Evolutionary conservation across 106 monocot genomes (phyloP), one percentile per base, ranked within the genome.

Genomic region (Hemerocallis citrina): DNA sequence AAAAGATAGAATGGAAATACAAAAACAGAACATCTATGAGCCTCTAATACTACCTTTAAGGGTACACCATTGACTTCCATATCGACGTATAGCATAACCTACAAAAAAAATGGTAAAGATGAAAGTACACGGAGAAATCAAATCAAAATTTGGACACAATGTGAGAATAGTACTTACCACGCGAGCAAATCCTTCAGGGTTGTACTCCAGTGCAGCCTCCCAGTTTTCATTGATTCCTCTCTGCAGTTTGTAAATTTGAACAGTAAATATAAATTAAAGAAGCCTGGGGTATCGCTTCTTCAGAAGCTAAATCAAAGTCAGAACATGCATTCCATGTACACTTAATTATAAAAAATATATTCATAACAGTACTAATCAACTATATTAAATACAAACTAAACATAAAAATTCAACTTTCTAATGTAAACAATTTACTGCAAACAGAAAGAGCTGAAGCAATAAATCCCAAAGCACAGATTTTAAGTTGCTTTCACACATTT

Each of bases 1-100:
- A 64, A n/a, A 46, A 42, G 19, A 42, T 20, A 41, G 15, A 4
- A 32, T n/a, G 11, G 15, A 25, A 32, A 3, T 24, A 71, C 21
- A 17, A 4, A 10, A 49, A 3, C 9, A 43, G 12, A 69, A 60
- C 36, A 40, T 5, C 19, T 51, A 40, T 29, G 36, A 39, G 49
- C 44, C 52, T 44, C 20, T 28, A 48, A 55, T 43, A 48, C 47
- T 79, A 96, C 95, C 95, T 96, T 96, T 63, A 96, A 28, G 64
- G 95, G 95, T 74, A 90, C 68, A 48, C 95, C 95, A 81, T 96
- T 96, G 68, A 96, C 95, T 77, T 96, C 95, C 95, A 96, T 90
- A 68, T 96, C 90, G 65, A 96, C 95, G 65, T 96, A 96, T 35
- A 96, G 52, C 95, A 96, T 96, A 64, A 96, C 81, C 95, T 96